phyloP scores from a whole-genome alignment of 768 basidiomycete species.

The Boletus barrowsii region DNA sequence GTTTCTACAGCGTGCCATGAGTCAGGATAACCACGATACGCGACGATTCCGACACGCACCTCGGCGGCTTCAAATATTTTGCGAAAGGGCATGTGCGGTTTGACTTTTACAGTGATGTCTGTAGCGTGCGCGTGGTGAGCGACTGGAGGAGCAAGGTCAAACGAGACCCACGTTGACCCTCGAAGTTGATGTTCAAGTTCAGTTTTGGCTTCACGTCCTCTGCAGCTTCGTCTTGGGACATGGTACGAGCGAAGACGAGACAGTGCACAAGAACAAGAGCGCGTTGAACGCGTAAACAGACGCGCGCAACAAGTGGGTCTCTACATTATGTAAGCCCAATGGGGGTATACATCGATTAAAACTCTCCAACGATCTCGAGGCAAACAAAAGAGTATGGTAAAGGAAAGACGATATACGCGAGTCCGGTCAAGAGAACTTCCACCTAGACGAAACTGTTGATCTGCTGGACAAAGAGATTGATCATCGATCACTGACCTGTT shows the following conservation, averaged over 20 bases:
- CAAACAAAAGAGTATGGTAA: conserved; percentile 5
- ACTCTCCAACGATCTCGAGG: background rate
- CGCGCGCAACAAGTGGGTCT: conserved; percentile 10
- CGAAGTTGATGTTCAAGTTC: conserved; percentile 55
- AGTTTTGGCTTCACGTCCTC: conserved; percentile 69
- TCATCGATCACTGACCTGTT: conserved; percentile 41
- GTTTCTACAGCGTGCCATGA: conserved; percentile 39
- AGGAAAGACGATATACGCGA: conserved; percentile 1
- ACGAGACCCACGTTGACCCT: conserved; percentile 46
- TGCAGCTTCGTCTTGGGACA: conserved; percentile 32
- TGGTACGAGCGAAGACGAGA: conserved; percentile 2
- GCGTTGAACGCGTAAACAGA: conserved; percentile 10
- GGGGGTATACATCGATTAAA: conserved; percentile 25
- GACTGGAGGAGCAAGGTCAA: background rate
- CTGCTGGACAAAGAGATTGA: background rate
- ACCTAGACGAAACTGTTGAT: conserved; percentile 33
- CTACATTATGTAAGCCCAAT: conserved; percentile 21
- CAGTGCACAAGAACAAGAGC: background rate
- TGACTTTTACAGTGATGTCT: conserved; percentile 71
- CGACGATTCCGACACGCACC: conserved; percentile 37
- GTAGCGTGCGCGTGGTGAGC: conserved; percentile 2
- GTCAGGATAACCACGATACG: background rate
- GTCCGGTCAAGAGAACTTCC: conserved; percentile 57
- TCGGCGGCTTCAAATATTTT: conserved; percentile 69
- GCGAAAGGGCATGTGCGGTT: conserved; percentile 55